Base-by-base conservation (phyloP, 805 yeast species). In the Priceomyces fermenticarens region DNA sequence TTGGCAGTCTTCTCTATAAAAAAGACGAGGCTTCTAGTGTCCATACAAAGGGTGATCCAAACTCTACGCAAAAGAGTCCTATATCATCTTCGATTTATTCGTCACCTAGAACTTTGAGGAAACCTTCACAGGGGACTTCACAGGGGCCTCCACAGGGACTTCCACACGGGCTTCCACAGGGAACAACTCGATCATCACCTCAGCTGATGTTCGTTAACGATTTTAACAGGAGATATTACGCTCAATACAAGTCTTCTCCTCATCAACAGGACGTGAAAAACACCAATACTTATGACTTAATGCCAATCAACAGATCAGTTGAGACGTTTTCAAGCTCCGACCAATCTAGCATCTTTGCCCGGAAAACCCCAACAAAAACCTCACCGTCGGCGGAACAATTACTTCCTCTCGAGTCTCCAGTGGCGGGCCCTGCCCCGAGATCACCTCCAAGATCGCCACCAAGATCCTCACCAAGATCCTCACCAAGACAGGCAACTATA, bases 261-360 rank as follows among this genome's bases (percentile, higher is more conserved):
- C 9, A 32, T 7, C n/a, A 15, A 12, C 34, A 38, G 7, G 39
- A 44, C 11, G 31, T 45, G 2, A 41, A 44, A 38, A 48, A 44
- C 33, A 48, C 53, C 30, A 46, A 49, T 35, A 40, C 52, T 26
- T 62, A 53, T 39, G 57, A 53, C 39, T 52, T 66, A 30, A 54
- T 51, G 36, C 72, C 72, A 7, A 46, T 62, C 42, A 53, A 51
- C 33, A 40, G 67, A 23, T 65, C 72, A 11, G 52, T 52, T n/a
- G 60, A 52, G 7, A 65, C 69, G 1, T 44, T 65, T 5, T 55
- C 62, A 2, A 48, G 65, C 7, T 53, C 64, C 2, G 53, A 38
- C 8, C 52, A 45, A 12, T 48, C 53, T 2, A 14, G 26, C 9
- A 29, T 16, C 13, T 15, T 29, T 25, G 12, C 16, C 17, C 14